Evolutionary conservation across 768 basidiomycete genomes (phyloP).

Genomic region (Agaricus subrufescens): DNA sequence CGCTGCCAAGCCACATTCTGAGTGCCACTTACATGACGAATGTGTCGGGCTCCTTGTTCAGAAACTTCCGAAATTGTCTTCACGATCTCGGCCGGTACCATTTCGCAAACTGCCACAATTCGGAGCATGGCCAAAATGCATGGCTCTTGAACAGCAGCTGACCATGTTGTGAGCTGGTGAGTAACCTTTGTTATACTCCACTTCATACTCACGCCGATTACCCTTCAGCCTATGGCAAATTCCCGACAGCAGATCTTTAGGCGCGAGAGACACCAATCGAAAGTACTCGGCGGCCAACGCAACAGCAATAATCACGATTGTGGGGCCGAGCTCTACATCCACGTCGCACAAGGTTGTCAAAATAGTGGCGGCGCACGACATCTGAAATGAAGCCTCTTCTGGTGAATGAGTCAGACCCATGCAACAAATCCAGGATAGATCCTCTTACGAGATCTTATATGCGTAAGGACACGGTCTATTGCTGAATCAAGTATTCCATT

Average conservation of each 20-base stretch:
- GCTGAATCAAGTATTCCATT: slow-evolving; percentile 37
- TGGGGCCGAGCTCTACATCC: slow-evolving; percentile 55
- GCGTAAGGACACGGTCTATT: slow-evolving; percentile 51
- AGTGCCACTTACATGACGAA: slow-evolving; percentile 26
- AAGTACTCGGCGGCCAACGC: slow-evolving; percentile 26
- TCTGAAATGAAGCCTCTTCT: slow-evolving; percentile 37
- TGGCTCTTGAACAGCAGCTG: slow-evolving; percentile 72
- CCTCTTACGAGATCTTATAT: slow-evolving; percentile 46
- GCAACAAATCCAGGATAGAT: background rate
- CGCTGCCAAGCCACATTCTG: background rate
- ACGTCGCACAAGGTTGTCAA: slow-evolving; percentile 45
- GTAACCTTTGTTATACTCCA: background rate
- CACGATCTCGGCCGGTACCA: slow-evolving; percentile 42
- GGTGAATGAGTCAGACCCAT: background rate
- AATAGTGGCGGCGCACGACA: slow-evolving; percentile 39
- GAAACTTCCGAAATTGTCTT: slow-evolving; percentile 38
- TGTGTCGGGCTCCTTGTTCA: slow-evolving; percentile 44
- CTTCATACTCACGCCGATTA: slow-evolving; percentile 14
- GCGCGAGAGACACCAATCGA: slow-evolving; percentile 13
- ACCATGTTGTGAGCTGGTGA: slow-evolving; percentile 5
- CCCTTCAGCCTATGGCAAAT: slow-evolving; percentile 17
- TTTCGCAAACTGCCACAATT: slow-evolving; percentile 48
- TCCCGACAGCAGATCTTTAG: slow-evolving; percentile 11
- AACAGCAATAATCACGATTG: slow-evolving; percentile 37
- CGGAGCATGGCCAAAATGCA: slow-evolving; percentile 70